A percentile compares a stretch with the other conserved stretches of the same genome.
phyloP scores from a whole-genome alignment of 345 rosid genomes.

The Excoecaria cochinchinensis region DNA sequence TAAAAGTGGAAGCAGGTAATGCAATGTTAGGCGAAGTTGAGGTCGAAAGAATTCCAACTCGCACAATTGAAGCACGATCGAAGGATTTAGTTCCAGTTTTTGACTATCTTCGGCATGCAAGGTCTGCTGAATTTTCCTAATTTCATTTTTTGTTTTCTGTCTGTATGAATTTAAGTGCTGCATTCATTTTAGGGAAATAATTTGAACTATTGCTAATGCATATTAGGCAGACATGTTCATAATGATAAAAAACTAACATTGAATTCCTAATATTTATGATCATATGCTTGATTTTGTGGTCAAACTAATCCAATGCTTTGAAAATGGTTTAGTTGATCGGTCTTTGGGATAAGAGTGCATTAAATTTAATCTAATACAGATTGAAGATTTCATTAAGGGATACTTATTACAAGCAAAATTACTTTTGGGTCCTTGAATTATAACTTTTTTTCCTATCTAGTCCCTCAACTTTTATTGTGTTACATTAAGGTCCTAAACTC shows the following conservation, averaged over 20 bases:
- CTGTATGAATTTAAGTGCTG: not conserved
- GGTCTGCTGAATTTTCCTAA: conserved; percentile 30
- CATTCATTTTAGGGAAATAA: not conserved
- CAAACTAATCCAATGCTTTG: not conserved
- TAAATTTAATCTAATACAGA: no score
- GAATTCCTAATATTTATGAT: not conserved
- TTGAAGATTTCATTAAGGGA: no score
- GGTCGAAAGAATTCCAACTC: conserved; percentile 59
- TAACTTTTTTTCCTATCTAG: no score
- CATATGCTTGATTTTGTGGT: not conserved
- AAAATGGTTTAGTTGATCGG: not conserved
- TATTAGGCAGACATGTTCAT: not conserved
- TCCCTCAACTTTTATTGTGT: no score
- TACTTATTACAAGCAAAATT: no score
- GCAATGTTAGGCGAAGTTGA: conserved; percentile 61
- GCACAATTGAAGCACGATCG: conserved; percentile 60
- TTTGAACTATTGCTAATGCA: not conserved
- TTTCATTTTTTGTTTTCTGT: not conserved
- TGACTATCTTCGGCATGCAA: conserved; percentile 49
- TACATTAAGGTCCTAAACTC: no score
- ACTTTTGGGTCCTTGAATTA: no score
- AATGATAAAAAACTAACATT: not conserved
- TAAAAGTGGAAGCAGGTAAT: conserved; percentile 36
- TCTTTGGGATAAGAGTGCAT: not conserved
- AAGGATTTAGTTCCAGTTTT: conserved; percentile 67